Base-by-base conservation (phyloP, 305 asterid species). In the Fraxinus albicans region DNA sequence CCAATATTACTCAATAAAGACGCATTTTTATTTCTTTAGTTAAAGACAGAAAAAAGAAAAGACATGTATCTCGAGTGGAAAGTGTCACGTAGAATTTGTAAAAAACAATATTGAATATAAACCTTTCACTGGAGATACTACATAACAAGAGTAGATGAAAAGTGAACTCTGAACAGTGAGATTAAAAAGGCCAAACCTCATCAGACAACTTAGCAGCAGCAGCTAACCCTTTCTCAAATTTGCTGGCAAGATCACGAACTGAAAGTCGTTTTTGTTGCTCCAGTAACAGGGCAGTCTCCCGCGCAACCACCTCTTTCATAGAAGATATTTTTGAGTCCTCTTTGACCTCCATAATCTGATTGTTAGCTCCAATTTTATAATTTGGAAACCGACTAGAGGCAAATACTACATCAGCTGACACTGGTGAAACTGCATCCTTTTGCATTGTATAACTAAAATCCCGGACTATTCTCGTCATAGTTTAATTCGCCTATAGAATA, bases 211-310 rank as follows among this genome's bases (percentile, higher is more conserved):
- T 96, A 40, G 95, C 92, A 69, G 99, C 99, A 60, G 97, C 97
- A 82, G 99, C 99, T 85, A 96, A 86, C 78, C 99, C 99, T 93
- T 91, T 96, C 90, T 96, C 99, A 76, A 96, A 96, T 87, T 96
- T 96, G 87, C 89, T 96, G 29, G 99, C 97, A 65, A 96, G 95
- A 88, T 96, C 98, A 5, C 99, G 98, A 33, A 96, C 99, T 0
- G 99, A 96, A 50, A 96, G 98, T 36, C 98, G 93, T 82, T 91
- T 89, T 85, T 94, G 95, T 92, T 96, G 98, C 88, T 96, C 97
- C 83, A 93, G 81, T 88, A 96, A 87, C 87, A 88, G 84, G 19
- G 95, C 93, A 72, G 98, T 96, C 87, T 94, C 99, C 85, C 94
- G 86, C 0, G 94, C 98, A 85, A 94, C 94, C 90, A 91, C 87